Conservation (phyloP, 345 rosid genomes). For the Dipteronia sinensis region DNA sequence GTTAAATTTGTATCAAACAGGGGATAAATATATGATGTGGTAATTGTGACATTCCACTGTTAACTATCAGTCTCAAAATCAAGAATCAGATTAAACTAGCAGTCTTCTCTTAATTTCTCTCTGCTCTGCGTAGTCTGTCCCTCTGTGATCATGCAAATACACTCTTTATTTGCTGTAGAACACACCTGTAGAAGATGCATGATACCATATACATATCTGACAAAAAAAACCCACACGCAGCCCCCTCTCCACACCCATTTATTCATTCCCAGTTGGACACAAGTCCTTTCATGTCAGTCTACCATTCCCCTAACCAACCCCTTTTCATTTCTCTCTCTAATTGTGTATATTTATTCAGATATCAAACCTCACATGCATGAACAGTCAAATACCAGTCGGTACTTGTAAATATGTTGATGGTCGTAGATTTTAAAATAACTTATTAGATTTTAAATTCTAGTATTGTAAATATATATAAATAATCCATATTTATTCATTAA, state of each 20-base stretch:
- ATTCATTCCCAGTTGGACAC: slow-evolving; percentile 33
- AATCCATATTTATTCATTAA: too few species aligned
- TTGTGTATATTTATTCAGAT: too few species aligned
- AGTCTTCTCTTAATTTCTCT: background rate
- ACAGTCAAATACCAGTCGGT: too few species aligned
- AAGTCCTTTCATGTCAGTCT: slow-evolving; percentile 47
- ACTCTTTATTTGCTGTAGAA: slow-evolving; percentile 21
- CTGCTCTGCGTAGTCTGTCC: background rate
- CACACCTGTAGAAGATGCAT: slow-evolving; percentile 19
- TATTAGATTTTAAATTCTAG: too few species aligned
- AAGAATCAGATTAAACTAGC: background rate
- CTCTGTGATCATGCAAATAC: background rate
- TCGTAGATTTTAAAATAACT: too few species aligned
- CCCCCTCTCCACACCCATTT: slow-evolving; percentile 38
- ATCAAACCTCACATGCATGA: too few species aligned
- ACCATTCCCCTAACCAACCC: slow-evolving; percentile 25
- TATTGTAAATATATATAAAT: too few species aligned
- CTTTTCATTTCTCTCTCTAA: background rate
- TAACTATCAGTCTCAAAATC: background rate
- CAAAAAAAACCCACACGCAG: slow-evolving; percentile 26
- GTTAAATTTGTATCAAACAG: background rate
- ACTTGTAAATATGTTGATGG: too few species aligned
- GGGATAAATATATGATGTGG: background rate
- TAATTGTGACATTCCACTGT: background rate
- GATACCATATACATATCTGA: slow-evolving; percentile 22